Conservation (phyloP, 2,329 filamentous ascomycete species). For the Aspergillus versicolor region DNA sequence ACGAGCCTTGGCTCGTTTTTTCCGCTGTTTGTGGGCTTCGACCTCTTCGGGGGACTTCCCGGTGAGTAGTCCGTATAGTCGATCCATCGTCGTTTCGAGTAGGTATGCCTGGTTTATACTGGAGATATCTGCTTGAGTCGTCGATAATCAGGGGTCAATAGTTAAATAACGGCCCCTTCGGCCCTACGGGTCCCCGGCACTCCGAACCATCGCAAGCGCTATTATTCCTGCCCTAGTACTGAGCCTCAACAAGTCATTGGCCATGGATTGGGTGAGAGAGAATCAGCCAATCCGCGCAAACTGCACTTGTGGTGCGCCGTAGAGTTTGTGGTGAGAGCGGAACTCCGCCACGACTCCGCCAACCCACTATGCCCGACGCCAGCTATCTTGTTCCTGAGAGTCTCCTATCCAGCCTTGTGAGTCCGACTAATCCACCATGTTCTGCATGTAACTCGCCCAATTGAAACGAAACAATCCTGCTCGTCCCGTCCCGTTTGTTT, state of each 20-base stretch:
- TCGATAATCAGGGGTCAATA: background rate
- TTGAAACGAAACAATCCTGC: background rate
- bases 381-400: background rate
- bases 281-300: slow-evolving; percentile 9
- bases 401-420: background rate
- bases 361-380: background rate
- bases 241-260: background rate
- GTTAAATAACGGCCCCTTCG: background rate
- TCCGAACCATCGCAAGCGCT: too few species aligned
- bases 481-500: background rate
- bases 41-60: background rate
- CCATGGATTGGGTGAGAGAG: background rate
- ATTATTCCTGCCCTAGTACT: background rate
- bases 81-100: background rate
- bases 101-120: background rate
- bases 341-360: background rate
- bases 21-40: background rate
- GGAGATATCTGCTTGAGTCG: background rate
- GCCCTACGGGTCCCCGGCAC: too few species aligned
- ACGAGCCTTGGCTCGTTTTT: background rate
- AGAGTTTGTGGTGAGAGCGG: background rate
- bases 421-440: background rate
- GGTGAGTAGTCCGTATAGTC: slow-evolving; percentile 1
- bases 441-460: background rate
- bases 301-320: slow-evolving; percentile 13